Evolutionary conservation across 2,329 filamentous ascomycete species (phyloP).

Genomic region (Alternaria viburni): DNA sequence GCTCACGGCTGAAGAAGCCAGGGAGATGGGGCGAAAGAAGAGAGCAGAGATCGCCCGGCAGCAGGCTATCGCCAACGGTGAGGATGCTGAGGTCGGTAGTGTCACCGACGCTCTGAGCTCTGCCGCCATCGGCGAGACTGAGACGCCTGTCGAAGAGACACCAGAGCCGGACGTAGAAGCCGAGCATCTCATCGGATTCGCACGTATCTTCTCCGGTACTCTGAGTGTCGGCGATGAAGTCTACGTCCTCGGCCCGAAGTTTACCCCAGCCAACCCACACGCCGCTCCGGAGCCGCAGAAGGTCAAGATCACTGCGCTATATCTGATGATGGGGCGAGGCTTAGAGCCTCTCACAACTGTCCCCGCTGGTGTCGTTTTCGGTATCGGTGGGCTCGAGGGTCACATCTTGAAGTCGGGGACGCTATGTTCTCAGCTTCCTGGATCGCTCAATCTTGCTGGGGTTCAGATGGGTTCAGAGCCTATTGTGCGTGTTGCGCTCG

Average conservation of each 20-base stretch:
- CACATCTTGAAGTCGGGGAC: constrained; percentile 96
- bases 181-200: constrained; percentile 93
- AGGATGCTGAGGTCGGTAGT: constrained; percentile 57
- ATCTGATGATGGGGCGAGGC: constrained; percentile 93
- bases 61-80: constrained; percentile 62
- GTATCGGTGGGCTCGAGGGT: constrained; percentile 89
- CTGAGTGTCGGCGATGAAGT: constrained; percentile 87
- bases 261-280: constrained; percentile 79
- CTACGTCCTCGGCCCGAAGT: constrained; percentile 92
- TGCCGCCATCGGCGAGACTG: constrained; percentile 58
- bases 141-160: constrained; percentile 38
- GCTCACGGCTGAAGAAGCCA: constrained; percentile 86
- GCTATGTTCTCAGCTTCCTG: constrained; percentile 83
- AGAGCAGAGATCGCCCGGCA: constrained; percentile 84
- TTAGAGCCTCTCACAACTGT: constrained; percentile 83
- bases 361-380: constrained; percentile 93
- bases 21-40: constrained; percentile 86
- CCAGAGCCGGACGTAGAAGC: constrained; percentile 70
- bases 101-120: constrained; percentile 67
- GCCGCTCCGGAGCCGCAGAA: constrained; percentile 76
- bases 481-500: constrained; percentile 94
- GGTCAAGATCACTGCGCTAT: constrained; percentile 84
- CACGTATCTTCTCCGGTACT: constrained; percentile 89
- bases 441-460: constrained; percentile 88
- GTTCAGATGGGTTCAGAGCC: constrained; percentile 81